These are phyloP conservation scores for Patellifolia procumbens DNA, from an alignment of 179 eudicot species.

Conservation along the genomic window DNA sequence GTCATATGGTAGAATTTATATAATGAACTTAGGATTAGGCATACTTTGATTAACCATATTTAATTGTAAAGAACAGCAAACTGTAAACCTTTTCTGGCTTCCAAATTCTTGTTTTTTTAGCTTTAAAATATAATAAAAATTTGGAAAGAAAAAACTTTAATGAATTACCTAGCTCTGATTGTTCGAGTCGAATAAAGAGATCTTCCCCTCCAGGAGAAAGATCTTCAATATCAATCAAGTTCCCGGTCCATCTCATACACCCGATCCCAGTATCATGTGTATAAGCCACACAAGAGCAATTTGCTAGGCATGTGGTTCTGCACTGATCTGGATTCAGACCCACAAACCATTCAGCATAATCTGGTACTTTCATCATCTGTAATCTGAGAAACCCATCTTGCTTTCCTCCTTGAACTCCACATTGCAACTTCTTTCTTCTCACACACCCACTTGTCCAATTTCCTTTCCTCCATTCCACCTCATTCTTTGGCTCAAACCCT, in stretches of 20 bases:
- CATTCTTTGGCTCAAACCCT: slow-evolving; percentile 43
- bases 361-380: slow-evolving; percentile 40
- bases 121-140: neutral
- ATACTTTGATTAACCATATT: too few relatives aligned
- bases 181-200: slow-evolving; percentile 26
- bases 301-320: neutral
- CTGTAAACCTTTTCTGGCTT: too few relatives aligned
- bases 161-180: slow-evolving; percentile 28
- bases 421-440: slow-evolving; percentile 35
- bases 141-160: neutral
- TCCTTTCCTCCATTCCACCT: slow-evolving; percentile 42
- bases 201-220: slow-evolving; percentile 14
- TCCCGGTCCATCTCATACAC: slow-evolving; percentile 29
- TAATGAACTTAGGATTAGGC: too few relatives aligned
- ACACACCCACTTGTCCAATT: slow-evolving; percentile 50
- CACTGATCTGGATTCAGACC: slow-evolving; percentile 16
- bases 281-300: slow-evolving; percentile 27
- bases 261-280: slow-evolving; percentile 26
- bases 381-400: slow-evolving; percentile 45
- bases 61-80: too few relatives aligned
- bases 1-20: too few relatives aligned
- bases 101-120: too few relatives aligned
- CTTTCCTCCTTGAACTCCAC: slow-evolving; percentile 11
- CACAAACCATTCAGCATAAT: slow-evolving; percentile 27
- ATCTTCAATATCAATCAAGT: slow-evolving; percentile 25